Percentiles rank a stretch among this genome's conserved stretches.
phyloP scores from a whole-genome alignment of 1,139 yeast genomes.

The Nematodospora anomalae region DNA sequence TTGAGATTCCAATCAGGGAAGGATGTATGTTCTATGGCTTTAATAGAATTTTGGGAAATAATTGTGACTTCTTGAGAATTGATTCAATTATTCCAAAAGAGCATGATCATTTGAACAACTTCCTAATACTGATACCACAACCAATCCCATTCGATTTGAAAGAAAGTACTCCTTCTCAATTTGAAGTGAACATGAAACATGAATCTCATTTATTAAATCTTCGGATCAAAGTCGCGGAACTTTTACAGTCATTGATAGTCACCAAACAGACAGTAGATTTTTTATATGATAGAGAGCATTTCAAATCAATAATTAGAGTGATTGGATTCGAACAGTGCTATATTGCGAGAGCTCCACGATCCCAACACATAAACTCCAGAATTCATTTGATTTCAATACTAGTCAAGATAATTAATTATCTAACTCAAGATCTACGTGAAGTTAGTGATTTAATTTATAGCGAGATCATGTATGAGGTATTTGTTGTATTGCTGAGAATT shows the following conservation, averaged over 20 bases:
- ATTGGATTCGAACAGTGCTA: constrained; percentile 54
- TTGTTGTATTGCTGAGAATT: constrained; percentile 55
- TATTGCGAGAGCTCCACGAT: constrained; percentile 49
- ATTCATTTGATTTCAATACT: constrained; percentile 43
- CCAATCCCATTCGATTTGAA: constrained; percentile 26
- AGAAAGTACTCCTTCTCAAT: constrained; percentile 11
- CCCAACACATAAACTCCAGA: constrained; percentile 39
- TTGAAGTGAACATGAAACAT: constrained; percentile 33
- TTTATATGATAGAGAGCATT: constrained; percentile 36
- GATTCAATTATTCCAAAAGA: constrained; percentile 33
- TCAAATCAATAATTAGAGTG: constrained; percentile 45
- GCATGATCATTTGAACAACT: constrained; percentile 25
- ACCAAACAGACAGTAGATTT: constrained; percentile 30
- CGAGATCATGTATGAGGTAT: constrained; percentile 47
- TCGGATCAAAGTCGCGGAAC: constrained; percentile 39
- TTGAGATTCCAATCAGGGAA: constrained; percentile 41
- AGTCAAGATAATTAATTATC: constrained; percentile 33
- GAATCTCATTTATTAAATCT: constrained; percentile 44
- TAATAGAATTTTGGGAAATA: constrained; percentile 55
- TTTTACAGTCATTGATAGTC: constrained; percentile 46
- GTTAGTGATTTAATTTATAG: constrained; percentile 37
- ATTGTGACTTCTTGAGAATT: constrained; percentile 36
- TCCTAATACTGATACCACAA: constrained; percentile 30
- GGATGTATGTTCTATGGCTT: constrained; percentile 52
- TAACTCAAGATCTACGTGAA: constrained; percentile 30